These are phyloP conservation scores for Fusarium foetens DNA, from an alignment of 2,329 filamentous ascomycete genomes.

Conservation along the genomic window DNA sequence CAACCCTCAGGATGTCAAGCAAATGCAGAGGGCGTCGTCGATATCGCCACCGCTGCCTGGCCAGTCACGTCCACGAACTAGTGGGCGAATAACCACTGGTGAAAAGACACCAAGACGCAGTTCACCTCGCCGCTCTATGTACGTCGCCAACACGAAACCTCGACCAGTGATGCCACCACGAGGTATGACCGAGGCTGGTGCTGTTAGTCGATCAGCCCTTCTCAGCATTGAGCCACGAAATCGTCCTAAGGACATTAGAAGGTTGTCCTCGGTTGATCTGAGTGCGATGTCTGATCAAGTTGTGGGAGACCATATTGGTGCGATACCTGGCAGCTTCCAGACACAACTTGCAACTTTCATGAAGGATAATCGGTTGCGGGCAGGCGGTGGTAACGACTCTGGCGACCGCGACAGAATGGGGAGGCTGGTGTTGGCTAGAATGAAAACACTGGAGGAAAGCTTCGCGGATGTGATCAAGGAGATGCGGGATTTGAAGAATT, in stretches of 20 bases:
- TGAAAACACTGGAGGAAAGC: slow-evolving; percentile 93
- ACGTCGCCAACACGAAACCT: slow-evolving; percentile 60
- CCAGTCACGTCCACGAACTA: slow-evolving; percentile 52
- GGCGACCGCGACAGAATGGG: slow-evolving; percentile 75
- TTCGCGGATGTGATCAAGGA: slow-evolving; percentile 88
- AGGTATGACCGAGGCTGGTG: slow-evolving; percentile 49
- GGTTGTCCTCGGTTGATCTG: slow-evolving; percentile 73
- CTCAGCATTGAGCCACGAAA: slow-evolving; percentile 60
- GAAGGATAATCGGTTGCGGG: slow-evolving; percentile 63
- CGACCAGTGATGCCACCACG: slow-evolving; percentile 65
- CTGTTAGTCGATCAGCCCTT: slow-evolving; percentile 57
- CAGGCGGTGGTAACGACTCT: slow-evolving; percentile 50
- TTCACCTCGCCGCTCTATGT: slow-evolving; percentile 60
- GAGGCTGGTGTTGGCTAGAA: slow-evolving; percentile 83
- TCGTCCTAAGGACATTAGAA: slow-evolving; percentile 52
- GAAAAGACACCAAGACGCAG: slow-evolving; percentile 55
- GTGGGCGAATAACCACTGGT: slow-evolving; percentile 45
- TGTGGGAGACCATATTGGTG: slow-evolving; percentile 69
- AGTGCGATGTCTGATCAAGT: slow-evolving; percentile 77
- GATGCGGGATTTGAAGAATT: slow-evolving; percentile 71
- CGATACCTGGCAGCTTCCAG: slow-evolving; percentile 79
- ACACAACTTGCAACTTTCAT: slow-evolving; percentile 81
- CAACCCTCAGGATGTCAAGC: slow-evolving; percentile 68
- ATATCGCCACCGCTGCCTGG: slow-evolving; percentile 53
- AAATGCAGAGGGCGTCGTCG: slow-evolving; percentile 54